A percentile compares a stretch with the other conserved stretches of the same genome.
Evolutionary conservation across 2,329 filamentous ascomycete species (phyloP).

Genomic region (Apiospora marii): DNA sequence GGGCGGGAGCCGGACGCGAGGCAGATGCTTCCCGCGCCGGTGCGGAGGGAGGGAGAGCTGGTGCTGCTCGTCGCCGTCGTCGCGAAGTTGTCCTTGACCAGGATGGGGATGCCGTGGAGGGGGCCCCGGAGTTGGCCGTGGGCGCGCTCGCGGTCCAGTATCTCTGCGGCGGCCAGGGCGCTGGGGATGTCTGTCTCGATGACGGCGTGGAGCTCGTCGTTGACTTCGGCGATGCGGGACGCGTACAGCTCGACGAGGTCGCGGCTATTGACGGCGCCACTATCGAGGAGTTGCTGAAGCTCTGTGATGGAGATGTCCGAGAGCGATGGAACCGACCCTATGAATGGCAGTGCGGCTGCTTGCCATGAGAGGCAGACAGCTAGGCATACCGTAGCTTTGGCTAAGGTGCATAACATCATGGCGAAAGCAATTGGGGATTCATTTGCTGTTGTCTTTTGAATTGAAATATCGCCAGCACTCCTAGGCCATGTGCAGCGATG

Average conservation of each 20-base stretch:
- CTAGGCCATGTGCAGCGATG: too few species aligned
- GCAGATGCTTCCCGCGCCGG: slow-evolving; percentile 29
- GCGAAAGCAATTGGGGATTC: not conserved
- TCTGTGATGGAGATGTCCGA: slow-evolving; percentile 29
- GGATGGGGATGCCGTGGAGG: slow-evolving; percentile 68
- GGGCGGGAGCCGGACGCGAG: slow-evolving; percentile 23
- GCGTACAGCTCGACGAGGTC: slow-evolving; percentile 35
- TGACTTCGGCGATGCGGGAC: slow-evolving; percentile 37
- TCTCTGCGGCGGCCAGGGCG: slow-evolving; percentile 42
- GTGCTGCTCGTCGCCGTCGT: slow-evolving; percentile 64
- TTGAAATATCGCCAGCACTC: not conserved
- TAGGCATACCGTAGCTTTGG: not conserved
- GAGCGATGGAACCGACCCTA: slow-evolving; percentile 19
- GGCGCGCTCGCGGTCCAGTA: slow-evolving; percentile 43
- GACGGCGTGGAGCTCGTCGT: slow-evolving; percentile 41
- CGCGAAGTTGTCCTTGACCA: slow-evolving; percentile 73
- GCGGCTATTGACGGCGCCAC: slow-evolving; percentile 29
- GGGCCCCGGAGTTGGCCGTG: slow-evolving; percentile 46
- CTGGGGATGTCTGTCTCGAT: slow-evolving; percentile 46
- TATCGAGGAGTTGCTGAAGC: slow-evolving; percentile 28
- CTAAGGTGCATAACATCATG: not conserved
- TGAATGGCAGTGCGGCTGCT: not conserved
- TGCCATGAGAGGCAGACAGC: not conserved
- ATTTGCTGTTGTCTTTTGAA: not conserved
- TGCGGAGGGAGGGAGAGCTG: slow-evolving; percentile 32